A percentile compares a stretch with the other conserved stretches of the same genome.
Conservation (phyloP, 345 rosid species). For the Citrus glauca region DNA sequence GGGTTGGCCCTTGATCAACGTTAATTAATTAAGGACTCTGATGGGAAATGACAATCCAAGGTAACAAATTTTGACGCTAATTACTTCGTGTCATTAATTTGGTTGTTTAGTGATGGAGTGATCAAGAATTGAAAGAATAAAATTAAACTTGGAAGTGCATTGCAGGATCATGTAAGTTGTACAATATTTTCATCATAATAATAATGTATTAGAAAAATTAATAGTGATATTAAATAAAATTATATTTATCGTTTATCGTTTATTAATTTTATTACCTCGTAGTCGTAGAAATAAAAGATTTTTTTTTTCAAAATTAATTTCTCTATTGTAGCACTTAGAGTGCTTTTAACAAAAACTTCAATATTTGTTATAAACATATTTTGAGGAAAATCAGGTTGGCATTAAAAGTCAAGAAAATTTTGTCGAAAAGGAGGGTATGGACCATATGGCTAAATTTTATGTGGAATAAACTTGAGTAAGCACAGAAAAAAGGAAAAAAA, state of each 20-base stretch:
- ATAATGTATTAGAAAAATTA: too few species aligned
- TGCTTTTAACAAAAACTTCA: background rate
- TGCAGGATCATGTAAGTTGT: too few species aligned
- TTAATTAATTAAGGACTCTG: background rate
- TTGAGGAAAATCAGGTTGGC: background rate
- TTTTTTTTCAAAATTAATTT: background rate
- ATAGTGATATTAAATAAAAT: too few species aligned
- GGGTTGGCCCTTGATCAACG: background rate
- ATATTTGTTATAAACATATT: background rate
- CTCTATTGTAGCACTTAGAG: background rate
- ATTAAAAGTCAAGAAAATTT: too few species aligned
- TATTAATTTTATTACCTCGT: too few species aligned
- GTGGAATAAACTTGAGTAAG: conserved; percentile 1
- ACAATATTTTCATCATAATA: too few species aligned
- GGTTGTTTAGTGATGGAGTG: background rate
- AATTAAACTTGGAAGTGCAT: too few species aligned
- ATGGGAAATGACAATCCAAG: conserved; percentile 14
- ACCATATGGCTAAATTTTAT: background rate
- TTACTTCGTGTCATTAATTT: background rate
- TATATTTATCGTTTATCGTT: too few species aligned
- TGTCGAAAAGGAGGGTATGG: background rate
- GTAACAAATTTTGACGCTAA: background rate
- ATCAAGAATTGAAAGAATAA: too few species aligned
- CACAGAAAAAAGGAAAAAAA: too few species aligned
- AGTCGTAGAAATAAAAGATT: too few species aligned